Conservation (phyloP, 1,139 yeast species). For the Petasospora fabianii region DNA sequence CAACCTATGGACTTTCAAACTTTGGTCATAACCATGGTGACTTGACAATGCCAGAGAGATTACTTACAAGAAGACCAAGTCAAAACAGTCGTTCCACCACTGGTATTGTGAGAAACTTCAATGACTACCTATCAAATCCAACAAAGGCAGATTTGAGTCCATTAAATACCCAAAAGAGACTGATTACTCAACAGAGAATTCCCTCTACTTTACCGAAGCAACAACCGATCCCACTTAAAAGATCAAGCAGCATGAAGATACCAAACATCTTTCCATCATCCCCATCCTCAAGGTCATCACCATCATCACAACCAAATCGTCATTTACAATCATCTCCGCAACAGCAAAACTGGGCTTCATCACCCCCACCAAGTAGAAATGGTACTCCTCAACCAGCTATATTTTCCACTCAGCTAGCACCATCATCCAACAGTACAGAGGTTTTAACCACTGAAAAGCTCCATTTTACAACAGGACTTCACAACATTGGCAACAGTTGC, state of each 20-base stretch:
- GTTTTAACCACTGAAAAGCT: too few species aligned
- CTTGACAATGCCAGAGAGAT: constrained; percentile 14
- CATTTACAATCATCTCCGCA: neutral
- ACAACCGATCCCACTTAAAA: constrained; percentile 11
- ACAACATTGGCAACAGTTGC: constrained; percentile 87
- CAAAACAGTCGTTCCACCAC: constrained; percentile 1
- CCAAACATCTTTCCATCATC: too few species aligned
- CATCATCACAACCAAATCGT: neutral
- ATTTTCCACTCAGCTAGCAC: neutral
- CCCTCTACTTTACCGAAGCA: constrained; percentile 9
- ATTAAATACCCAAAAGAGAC: neutral
- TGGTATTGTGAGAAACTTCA: constrained; percentile 17
- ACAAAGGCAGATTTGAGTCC: constrained; percentile 15
- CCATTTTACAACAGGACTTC: constrained; percentile 53
- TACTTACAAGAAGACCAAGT: constrained; percentile 9
- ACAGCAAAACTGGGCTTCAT: neutral
- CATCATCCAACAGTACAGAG: too few species aligned
- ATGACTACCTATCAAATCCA: constrained; percentile 20
- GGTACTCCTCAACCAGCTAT: constrained; percentile 1
- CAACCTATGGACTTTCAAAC: constrained; percentile 28
- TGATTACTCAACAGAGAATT: neutral
- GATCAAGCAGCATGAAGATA: constrained; percentile 15
- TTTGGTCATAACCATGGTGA: constrained; percentile 23
- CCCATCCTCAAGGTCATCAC: constrained; percentile 4
- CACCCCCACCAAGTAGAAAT: neutral